Conservation (phyloP, 768 basidiomycete species). For the Amyloporia xantha region DNA sequence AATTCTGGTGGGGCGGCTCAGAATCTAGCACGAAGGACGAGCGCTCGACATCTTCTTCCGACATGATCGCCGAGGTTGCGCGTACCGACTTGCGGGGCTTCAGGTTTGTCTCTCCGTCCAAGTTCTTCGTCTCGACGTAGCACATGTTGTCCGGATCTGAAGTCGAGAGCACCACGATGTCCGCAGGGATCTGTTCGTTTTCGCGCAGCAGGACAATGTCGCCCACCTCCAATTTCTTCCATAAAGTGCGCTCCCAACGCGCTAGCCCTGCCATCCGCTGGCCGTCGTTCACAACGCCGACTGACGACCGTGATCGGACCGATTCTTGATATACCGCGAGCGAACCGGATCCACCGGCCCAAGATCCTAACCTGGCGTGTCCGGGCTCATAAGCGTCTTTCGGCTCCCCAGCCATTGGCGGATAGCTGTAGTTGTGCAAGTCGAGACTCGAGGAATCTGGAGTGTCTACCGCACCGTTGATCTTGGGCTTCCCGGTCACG, state of each 20-base stretch:
- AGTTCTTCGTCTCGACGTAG: conserved; percentile 96
- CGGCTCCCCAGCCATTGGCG: not conserved
- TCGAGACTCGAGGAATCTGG: conserved; percentile 61
- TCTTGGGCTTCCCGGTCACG: conserved; percentile 16
- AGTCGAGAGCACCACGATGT: conserved; percentile 87
- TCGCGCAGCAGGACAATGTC: conserved; percentile 87
- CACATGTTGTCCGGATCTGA: conserved; percentile 89
- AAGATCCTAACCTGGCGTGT: conserved; percentile 16
- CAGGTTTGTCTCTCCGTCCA: conserved; percentile 96
- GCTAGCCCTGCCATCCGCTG: conserved; percentile 64
- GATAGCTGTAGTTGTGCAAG: conserved; percentile 59
- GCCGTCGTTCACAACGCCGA: conserved; percentile 79
- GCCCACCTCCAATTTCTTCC: conserved; percentile 99
- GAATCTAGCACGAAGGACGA: conserved; percentile 86
- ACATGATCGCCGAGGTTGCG: conserved; percentile 66
- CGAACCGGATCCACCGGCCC: conserved; percentile 26
- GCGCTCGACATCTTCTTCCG: conserved; percentile 88
- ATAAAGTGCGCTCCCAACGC: conserved; percentile 90
- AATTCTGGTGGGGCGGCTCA: conserved; percentile 88
- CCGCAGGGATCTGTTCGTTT: conserved; percentile 95
- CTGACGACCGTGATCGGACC: conserved; percentile 44
- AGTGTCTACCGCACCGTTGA: conserved; percentile 33
- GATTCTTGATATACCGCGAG: conserved; percentile 49
- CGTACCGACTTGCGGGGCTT: conserved; percentile 76
- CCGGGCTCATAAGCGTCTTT: conserved; percentile 10